Percentiles rank a stretch among this genome's conserved stretches.
Conservation (phyloP, 2,329 filamentous ascomycete genomes). For the Rugonectria rugulosa region DNA sequence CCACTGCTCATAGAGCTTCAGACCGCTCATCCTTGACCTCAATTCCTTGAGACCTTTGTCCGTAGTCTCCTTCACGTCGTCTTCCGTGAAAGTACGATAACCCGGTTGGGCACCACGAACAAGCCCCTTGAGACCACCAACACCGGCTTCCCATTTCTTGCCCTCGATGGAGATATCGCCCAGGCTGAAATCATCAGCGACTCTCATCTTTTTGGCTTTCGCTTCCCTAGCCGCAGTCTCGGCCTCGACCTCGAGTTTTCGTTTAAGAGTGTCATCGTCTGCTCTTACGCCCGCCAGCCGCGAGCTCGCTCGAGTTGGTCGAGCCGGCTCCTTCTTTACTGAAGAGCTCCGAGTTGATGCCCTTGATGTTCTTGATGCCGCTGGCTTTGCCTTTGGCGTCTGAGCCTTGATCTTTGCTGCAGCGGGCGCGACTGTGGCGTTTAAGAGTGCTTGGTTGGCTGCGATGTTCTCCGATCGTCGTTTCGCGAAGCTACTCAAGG, state of each 20-base stretch:
- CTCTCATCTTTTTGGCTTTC: conserved; percentile 65
- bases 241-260: conserved; percentile 59
- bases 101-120: conserved; percentile 78
- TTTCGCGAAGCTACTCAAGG: conserved; percentile 84
- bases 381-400: conserved; percentile 56
- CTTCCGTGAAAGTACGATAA: conserved; percentile 83
- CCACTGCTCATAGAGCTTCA: conserved; percentile 85
- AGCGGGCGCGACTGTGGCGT: conserved; percentile 76
- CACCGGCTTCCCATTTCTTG: conserved; percentile 73
- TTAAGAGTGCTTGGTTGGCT: conserved; percentile 81
- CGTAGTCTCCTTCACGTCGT: conserved; percentile 80
- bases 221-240: conserved; percentile 51
- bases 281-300: conserved; percentile 63
- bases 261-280: conserved; percentile 55
- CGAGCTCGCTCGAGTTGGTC: conserved; percentile 65
- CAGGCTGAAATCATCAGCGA: conserved; percentile 70
- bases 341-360: conserved; percentile 48
- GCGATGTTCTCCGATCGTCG: conserved; percentile 86
- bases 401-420: conserved; percentile 74
- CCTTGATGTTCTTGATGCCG: conserved; percentile 44
- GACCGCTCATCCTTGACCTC: conserved; percentile 76
- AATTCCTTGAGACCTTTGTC: conserved; percentile 78
- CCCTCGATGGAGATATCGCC: conserved; percentile 82
- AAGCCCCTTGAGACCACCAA: conserved; percentile 68
- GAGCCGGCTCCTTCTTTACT: conserved; percentile 54